Conservation (phyloP, 2,329 filamentous ascomycete genomes). For the Botryosphaeria dothidea region DNA sequence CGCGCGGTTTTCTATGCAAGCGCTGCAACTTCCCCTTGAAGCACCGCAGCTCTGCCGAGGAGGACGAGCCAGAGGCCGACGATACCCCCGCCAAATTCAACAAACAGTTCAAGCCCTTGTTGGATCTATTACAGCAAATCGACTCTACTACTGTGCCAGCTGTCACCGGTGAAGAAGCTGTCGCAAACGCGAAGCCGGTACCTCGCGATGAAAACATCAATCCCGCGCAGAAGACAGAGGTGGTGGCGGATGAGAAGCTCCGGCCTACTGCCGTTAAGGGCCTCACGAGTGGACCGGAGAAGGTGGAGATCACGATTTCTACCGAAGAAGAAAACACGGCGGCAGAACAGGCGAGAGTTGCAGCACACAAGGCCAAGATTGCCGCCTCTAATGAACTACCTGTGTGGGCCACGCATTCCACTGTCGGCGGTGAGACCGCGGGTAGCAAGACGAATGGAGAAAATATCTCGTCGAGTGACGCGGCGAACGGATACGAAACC, state of each 20-base stretch:
- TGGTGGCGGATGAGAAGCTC: slow-evolving; percentile 55
- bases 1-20: slow-evolving; percentile 77
- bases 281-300: slow-evolving; percentile 65
- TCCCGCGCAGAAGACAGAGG: slow-evolving; percentile 62
- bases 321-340: slow-evolving; percentile 66
- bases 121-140: slow-evolving; percentile 73
- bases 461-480: slow-evolving; percentile 22
- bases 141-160: slow-evolving; percentile 72
- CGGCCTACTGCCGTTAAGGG: slow-evolving; percentile 71
- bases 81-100: slow-evolving; percentile 59
- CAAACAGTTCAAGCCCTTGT: slow-evolving; percentile 76
- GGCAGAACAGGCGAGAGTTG: slow-evolving; percentile 66
- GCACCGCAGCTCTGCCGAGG: slow-evolving; percentile 29
- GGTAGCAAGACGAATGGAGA: slow-evolving; percentile 2
- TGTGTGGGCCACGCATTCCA: slow-evolving; percentile 71
- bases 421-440: slow-evolving; percentile 56
- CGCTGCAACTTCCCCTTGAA: slow-evolving; percentile 68
- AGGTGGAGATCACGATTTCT: slow-evolving; percentile 69
- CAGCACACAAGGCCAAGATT: slow-evolving; percentile 64
- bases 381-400: slow-evolving; percentile 70
- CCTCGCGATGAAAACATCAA: slow-evolving; percentile 65
- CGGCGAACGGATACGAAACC: slow-evolving; percentile 33
- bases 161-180: slow-evolving; percentile 70
- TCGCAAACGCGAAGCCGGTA: slow-evolving; percentile 64
- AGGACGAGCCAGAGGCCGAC: slow-evolving; percentile 58